Base-by-base conservation (phyloP, 805 yeast species). In the Sungouiozyma ichnusensis region DNA sequence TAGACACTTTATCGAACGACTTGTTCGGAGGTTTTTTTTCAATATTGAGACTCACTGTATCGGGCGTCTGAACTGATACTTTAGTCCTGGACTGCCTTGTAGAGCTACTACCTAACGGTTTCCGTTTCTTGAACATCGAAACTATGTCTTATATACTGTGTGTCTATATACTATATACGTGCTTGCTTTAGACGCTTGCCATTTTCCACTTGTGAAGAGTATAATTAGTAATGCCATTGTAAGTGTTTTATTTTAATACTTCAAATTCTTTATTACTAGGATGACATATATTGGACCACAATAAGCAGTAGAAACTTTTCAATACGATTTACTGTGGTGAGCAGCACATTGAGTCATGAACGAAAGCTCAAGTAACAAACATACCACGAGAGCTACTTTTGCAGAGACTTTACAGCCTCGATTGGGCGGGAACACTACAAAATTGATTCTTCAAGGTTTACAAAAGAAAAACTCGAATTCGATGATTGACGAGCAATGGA, bases 391-490 rank as follows among this genome's bases (percentile, higher is more conserved):
- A 33, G 64, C 63, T 13, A 50, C 48, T 20, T 58, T 59, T 47
- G 55, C 54, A n/a, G 51, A 53, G 15, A 50, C 49, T 16, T 43
- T 51, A 7, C 48, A 42, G 15, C 44, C 43, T 4, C 49, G 62
- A 38, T 46, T 58, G 24, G 63, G 64, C 20, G 61, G 60, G 15
- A 53, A 55, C 27, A 54, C 62, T 8, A 52, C 50, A 6, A 47
- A 48, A 36, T 49, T 53, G 19, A 41, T 58, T 17, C 47, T 57
- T 19, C 53, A 57, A 16, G 44, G 44, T 11, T 16, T 41, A 33
- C 17, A 37, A 4, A n/a, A 37, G 13, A 29, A n/a, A 3, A 17
- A n/a, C n/a, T 7, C 18, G 19, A 31, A 3, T 17, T 33, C 7
- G 6, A 9, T 3, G 8, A 7, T 13, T 8, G 36, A 32, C 6